A percentile compares a stretch with the other conserved stretches of the same genome.
These are phyloP conservation scores for Amanita brunnescens DNA, from an alignment of 768 basidiomycete species.

Conservation along the genomic window DNA sequence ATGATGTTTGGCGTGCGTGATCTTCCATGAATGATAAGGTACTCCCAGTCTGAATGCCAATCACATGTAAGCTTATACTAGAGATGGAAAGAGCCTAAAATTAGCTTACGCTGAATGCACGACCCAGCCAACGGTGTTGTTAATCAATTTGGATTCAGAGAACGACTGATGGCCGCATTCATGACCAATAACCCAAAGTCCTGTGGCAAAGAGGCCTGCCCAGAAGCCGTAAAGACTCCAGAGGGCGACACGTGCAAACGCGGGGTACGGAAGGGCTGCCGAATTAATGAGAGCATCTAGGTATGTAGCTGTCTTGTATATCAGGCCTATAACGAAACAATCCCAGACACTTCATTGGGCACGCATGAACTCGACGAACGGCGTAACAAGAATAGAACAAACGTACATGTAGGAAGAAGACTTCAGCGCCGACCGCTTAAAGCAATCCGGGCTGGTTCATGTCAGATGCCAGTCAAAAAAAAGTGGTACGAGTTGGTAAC, in stretches of 20 bases:
- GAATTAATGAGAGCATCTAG: conserved; percentile 58
- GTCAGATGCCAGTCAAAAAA: conserved; percentile 2
- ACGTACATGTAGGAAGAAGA: conserved; percentile 74
- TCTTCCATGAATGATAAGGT: conserved; percentile 95
- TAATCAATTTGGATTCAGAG: conserved; percentile 85
- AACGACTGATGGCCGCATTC: conserved; percentile 97
- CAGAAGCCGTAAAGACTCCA: conserved; percentile 81
- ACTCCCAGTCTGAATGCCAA: conserved; percentile 66
- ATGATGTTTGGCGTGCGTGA: conserved; percentile 92
- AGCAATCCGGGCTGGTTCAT: conserved; percentile 65
- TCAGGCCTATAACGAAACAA: conserved; percentile 50
- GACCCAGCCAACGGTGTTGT: conserved; percentile 89
- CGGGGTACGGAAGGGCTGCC: conserved; percentile 47
- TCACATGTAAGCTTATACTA: too few species aligned
- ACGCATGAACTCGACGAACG: not conserved
- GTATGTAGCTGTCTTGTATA: conserved; percentile 61
- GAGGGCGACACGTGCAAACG: conserved; percentile 51
- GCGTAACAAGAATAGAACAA: not conserved
- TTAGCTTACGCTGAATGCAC: conserved; percentile 75
- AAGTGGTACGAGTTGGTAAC: conserved; percentile 19
- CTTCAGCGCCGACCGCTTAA: conserved; percentile 77
- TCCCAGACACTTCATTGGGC: conserved; percentile 56
- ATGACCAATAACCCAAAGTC: conserved; percentile 91
- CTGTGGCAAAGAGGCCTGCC: conserved; percentile 81
- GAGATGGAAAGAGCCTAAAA: conserved; percentile 6